Evolutionary conservation across 805 yeast genomes (phyloP).

Genomic region (Ogataea trehaloabstinens): DNA sequence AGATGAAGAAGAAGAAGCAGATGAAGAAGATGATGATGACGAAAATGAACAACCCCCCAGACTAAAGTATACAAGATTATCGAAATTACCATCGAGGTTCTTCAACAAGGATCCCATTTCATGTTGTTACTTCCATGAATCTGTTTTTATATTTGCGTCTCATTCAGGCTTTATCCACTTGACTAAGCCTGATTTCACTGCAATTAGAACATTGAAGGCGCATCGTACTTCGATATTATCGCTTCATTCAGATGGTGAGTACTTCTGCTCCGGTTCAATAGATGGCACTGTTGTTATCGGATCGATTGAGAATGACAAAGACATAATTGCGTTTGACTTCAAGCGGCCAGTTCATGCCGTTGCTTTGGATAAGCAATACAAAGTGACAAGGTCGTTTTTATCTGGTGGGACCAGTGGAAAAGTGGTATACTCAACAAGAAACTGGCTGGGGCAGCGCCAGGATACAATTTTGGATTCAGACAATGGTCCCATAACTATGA

Average conservation of each 20-base stretch:
- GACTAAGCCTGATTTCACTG: conserved; percentile 53
- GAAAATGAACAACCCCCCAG: conserved; percentile 65
- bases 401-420: conserved; percentile 92
- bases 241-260: conserved; percentile 67
- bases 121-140: conserved; percentile 56
- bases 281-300: conserved; percentile 93
- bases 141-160: conserved; percentile 76
- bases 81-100: conserved; percentile 65
- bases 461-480: conserved; percentile 63
- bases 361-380: conserved; percentile 70
- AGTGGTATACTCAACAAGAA: conserved; percentile 67
- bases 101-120: conserved; percentile 79
- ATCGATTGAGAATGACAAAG: conserved; percentile 57
- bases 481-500: conserved; percentile 68
- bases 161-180: conserved; percentile 83
- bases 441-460: conserved; percentile 83
- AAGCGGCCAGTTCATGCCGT: conserved; percentile 88
- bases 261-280: conserved; percentile 84
- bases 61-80: conserved; percentile 70
- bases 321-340: conserved; percentile 74
- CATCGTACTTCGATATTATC: conserved; percentile 83
- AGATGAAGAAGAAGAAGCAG: conserved; percentile 24
- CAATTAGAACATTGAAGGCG: conserved; percentile 73
- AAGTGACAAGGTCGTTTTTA: conserved; percentile 59
- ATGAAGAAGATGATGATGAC: conserved; percentile 39